phyloP scores from a whole-genome alignment of 352 stramenopile genomes.

The Phytophthora constricta region DNA sequence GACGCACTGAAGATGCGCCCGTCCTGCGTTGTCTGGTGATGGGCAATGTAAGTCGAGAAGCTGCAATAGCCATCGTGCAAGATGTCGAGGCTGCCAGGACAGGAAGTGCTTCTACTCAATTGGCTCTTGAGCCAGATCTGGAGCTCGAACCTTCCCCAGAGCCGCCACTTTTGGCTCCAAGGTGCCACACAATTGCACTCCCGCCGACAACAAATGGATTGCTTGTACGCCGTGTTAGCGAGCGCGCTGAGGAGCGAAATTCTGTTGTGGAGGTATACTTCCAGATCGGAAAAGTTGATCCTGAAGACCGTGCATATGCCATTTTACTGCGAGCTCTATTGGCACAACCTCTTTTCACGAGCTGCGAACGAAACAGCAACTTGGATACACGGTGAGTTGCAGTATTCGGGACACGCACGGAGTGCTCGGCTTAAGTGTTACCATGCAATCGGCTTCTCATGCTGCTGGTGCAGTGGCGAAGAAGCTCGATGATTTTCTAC shows the following conservation, averaged over 20 bases:
- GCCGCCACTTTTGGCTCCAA: constrained; percentile 31
- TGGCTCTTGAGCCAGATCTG: constrained; percentile 18
- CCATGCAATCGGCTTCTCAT: constrained; percentile 75
- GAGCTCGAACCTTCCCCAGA: constrained; percentile 28
- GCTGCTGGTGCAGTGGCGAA: constrained; percentile 59
- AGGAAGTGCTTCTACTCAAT: constrained; percentile 9
- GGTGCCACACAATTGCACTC: constrained; percentile 55
- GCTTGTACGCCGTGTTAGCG: constrained; percentile 64
- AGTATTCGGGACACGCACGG: constrained; percentile 76
- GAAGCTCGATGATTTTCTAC: constrained; percentile 70
- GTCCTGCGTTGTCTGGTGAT: constrained; percentile 52
- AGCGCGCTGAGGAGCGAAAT: constrained; percentile 77
- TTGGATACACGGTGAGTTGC: constrained; percentile 86
- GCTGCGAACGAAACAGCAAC: constrained; percentile 81
- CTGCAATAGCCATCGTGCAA: constrained; percentile 46
- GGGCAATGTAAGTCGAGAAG: constrained; percentile 58
- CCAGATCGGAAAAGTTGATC: constrained; percentile 67
- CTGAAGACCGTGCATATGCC: constrained; percentile 61
- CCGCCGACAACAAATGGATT: constrained; percentile 64
- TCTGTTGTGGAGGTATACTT: constrained; percentile 87
- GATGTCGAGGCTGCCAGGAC: constrained; percentile 38
- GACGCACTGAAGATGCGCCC: constrained; percentile 11
- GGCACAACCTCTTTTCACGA: constrained; percentile 81
- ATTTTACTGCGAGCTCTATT: constrained; percentile 82
- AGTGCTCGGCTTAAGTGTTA: constrained; percentile 75